phyloP scores from a whole-genome alignment of 208 protist species.

The Trypanosoma avium region DNA sequence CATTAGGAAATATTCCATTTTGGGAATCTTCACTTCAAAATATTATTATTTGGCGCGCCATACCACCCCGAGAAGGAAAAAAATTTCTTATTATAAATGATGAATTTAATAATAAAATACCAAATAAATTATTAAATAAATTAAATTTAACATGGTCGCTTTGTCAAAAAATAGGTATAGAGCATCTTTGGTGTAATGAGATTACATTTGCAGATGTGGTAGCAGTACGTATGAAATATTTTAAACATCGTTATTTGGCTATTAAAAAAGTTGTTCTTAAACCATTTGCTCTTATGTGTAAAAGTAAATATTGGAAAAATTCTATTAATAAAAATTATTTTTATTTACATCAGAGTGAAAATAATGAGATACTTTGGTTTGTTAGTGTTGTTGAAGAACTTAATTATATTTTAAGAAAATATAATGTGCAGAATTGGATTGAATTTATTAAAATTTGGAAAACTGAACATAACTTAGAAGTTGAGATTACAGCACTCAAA shows the following conservation, averaged over 20 bases:
- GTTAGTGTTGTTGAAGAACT: conserved; percentile 2
- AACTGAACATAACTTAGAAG: background rate
- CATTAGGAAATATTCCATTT: background rate
- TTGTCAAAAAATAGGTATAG: background rate
- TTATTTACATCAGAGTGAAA: background rate
- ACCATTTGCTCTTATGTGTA: background rate
- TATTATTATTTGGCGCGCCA: conserved; percentile 1
- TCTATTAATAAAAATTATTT: background rate
- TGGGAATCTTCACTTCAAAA: conserved; percentile 12
- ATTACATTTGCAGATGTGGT: conserved; percentile 20
- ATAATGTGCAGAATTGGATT: background rate
- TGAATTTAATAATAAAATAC: background rate
- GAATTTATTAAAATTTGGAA: conserved; percentile 9
- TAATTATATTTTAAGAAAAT: background rate
- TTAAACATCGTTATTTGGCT: background rate
- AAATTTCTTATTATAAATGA: conserved; percentile 1
- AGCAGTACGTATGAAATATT: conserved; percentile 15
- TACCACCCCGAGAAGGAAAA: background rate
- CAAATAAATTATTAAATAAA: background rate
- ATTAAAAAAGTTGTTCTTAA: conserved; percentile 1
- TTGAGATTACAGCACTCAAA: background rate
- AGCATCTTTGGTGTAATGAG: conserved; percentile 10
- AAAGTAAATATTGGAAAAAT: background rate
- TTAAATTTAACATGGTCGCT: background rate
- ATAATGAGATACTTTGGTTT: conserved; percentile 3